A percentile compares a stretch with the other conserved stretches of the same genome.
phyloP scores from a whole-genome alignment of 2,329 filamentous ascomycete genomes.

The Rhexocercosporidium sp. region DNA sequence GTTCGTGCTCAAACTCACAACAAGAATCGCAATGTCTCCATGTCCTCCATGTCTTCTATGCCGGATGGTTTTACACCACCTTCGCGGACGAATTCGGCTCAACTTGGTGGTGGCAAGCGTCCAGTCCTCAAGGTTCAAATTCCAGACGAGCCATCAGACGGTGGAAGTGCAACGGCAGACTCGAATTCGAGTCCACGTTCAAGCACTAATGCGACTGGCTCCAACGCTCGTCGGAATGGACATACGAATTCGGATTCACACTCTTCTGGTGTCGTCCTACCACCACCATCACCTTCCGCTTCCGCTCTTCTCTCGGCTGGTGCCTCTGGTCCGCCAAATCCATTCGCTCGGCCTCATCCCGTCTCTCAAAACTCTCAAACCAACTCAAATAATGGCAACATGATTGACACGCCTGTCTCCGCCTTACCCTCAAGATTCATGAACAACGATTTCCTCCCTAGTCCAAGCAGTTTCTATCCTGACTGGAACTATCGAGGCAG shows the following conservation, averaged over 20 bases:
- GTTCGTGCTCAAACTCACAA: conserved; percentile 51
- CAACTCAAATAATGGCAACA: conserved; percentile 44
- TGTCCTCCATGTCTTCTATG: conserved; percentile 63
- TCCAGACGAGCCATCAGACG: conserved; percentile 87
- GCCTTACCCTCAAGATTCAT: conserved; percentile 92
- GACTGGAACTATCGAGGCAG: conserved; percentile 79
- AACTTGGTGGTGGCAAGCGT: conserved; percentile 69
- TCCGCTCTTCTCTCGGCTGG: conserved; percentile 87
- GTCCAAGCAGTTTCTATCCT: conserved; percentile 89
- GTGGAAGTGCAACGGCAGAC: conserved; percentile 70
- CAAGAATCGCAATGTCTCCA: conserved; percentile 54
- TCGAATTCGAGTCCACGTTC: conserved; percentile 58
- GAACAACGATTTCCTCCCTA: conserved; percentile 84
- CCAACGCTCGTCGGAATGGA: conserved; percentile 36
- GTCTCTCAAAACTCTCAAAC: conserved; percentile 53
- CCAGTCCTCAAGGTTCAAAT: conserved; percentile 94
- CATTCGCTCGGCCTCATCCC: conserved; percentile 88
- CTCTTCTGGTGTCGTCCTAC: conserved; percentile 77
- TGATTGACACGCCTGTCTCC: conserved; percentile 86
- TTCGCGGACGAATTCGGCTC: conserved; percentile 77
- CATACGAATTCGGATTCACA: conserved; percentile 54
- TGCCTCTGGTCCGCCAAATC: conserved; percentile 90
- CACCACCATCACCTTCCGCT: conserved; percentile 84
- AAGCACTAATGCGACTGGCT: conserved; percentile 34
- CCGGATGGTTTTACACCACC: conserved; percentile 74